These are phyloP conservation scores for Dittrichia graveolens DNA, from an alignment of 129 eudicot genomes.

Conservation along the genomic window DNA sequence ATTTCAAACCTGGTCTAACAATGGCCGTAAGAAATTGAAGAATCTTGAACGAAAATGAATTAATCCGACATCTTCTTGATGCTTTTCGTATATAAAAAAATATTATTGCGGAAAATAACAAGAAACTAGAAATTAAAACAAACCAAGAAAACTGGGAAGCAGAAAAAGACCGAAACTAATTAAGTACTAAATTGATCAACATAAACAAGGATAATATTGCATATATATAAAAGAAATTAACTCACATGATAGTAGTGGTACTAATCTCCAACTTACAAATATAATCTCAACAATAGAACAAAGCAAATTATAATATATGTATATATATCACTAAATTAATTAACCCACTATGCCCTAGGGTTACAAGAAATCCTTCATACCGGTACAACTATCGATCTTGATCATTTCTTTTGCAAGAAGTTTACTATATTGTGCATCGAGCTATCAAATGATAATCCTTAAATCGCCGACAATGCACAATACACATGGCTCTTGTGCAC, in stretches of 20 bases:
- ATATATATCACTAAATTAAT: constrained; percentile 31
- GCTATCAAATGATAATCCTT: constrained; percentile 11
- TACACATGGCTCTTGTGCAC: constrained; percentile 14
- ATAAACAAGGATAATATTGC: constrained; percentile 17
- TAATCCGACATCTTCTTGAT: neutral
- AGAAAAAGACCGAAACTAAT: constrained; percentile 5
- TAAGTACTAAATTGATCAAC: constrained; percentile 10
- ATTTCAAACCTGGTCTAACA: constrained; percentile 9
- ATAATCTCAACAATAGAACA: constrained; percentile 22
- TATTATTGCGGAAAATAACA: too few relatives aligned
- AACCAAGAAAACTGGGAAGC: too few relatives aligned
- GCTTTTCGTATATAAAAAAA: neutral
- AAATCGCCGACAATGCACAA: constrained; percentile 28
- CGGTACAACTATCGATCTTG: neutral
- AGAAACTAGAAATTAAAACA: too few relatives aligned
- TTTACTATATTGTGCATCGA: constrained; percentile 25
- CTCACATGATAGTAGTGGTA: constrained; percentile 21
- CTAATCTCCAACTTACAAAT: constrained; percentile 28
- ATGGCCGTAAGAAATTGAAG: neutral
- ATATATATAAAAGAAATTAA: constrained; percentile 23
- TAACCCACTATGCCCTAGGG: constrained; percentile 41
- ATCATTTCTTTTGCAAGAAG: constrained; percentile 1
- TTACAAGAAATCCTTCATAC: constrained; percentile 29
- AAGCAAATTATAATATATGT: constrained; percentile 29
- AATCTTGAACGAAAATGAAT: constrained; percentile 15